Evolutionary conservation across 306 rosid genomes (phyloP).

Genomic region (Gastrolobium bilobum): DNA sequence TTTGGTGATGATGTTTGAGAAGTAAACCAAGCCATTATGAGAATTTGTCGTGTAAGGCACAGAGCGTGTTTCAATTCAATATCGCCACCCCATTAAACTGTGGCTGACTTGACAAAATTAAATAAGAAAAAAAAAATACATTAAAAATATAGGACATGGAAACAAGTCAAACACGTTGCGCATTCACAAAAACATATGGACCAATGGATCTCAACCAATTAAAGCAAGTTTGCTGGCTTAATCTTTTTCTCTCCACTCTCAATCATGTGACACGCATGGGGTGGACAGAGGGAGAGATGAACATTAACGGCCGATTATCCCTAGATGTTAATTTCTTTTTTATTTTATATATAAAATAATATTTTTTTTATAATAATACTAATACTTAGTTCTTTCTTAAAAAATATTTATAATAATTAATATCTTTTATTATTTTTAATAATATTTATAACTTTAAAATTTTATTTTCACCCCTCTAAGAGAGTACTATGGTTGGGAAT

Average conservation of each 20-base stretch:
- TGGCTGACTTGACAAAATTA: conserved; percentile 49
- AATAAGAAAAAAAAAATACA: not conserved
- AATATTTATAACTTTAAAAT: too few relatives aligned
- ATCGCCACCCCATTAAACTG: conserved; percentile 37
- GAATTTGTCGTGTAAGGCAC: conserved; percentile 49
- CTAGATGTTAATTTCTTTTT: too few relatives aligned
- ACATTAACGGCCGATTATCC: too few relatives aligned
- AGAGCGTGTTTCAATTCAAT: conserved; percentile 51
- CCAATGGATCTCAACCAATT: conserved; percentile 17
- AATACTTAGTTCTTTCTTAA: too few relatives aligned
- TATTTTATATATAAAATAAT: too few relatives aligned
- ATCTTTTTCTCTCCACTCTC: conserved; percentile 9
- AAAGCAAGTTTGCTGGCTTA: not conserved
- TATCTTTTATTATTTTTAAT: too few relatives aligned
- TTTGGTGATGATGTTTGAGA: conserved; percentile 46
- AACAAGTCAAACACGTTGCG: conserved; percentile 45
- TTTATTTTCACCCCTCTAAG: too few relatives aligned
- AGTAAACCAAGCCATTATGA: conserved; percentile 52
- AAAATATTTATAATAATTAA: too few relatives aligned
- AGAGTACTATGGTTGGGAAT: conserved; percentile 30
- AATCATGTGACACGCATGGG: conserved; percentile 36
- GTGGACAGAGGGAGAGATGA: too few relatives aligned
- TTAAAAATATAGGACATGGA: not conserved
- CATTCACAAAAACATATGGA: conserved; percentile 46
- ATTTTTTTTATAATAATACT: too few relatives aligned